These are phyloP conservation scores for Phascolomyces articulosus DNA, from an alignment of 371 early-diverging fungal species.

Conservation along the genomic window DNA sequence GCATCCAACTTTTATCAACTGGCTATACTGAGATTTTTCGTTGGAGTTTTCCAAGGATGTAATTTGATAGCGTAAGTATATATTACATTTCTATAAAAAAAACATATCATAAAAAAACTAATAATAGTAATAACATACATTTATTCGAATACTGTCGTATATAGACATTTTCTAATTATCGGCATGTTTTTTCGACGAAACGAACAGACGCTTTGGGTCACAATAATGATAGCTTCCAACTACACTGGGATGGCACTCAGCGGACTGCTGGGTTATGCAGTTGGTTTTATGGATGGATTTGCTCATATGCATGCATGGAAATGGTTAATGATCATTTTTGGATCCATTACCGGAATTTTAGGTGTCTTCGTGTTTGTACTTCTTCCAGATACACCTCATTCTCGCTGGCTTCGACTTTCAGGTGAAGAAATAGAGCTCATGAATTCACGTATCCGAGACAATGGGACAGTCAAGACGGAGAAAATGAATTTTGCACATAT, in stretches of 20 bases:
- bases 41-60: slow-evolving; percentile 30
- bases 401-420: slow-evolving; percentile 24
- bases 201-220: slow-evolving; percentile 21
- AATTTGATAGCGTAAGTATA: slow-evolving; percentile 3
- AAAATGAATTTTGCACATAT: slow-evolving; percentile 31
- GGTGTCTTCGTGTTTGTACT: slow-evolving; percentile 37
- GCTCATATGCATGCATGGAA: slow-evolving; percentile 18
- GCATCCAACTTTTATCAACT: slow-evolving; percentile 21
- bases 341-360: slow-evolving; percentile 21
- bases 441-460: slow-evolving; percentile 34
- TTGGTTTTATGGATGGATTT: slow-evolving; percentile 41
- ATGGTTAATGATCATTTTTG: slow-evolving; percentile 26
- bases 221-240: slow-evolving; percentile 19
- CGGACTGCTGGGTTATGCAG: slow-evolving; percentile 56
- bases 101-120: not conserved
- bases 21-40: slow-evolving; percentile 24
- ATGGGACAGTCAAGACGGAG: slow-evolving; percentile 10
- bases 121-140: not conserved
- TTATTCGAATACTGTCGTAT: slow-evolving; percentile 7
- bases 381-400: slow-evolving; percentile 35
- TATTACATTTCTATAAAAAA: not conserved
- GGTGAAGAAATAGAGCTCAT: slow-evolving; percentile 32
- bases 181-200: slow-evolving; percentile 20
- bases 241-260: slow-evolving; percentile 46
- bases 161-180: slow-evolving; percentile 19